These are phyloP conservation scores for Trifolium dubium DNA, from an alignment of 306 rosid genomes.

Conservation along the genomic window DNA sequence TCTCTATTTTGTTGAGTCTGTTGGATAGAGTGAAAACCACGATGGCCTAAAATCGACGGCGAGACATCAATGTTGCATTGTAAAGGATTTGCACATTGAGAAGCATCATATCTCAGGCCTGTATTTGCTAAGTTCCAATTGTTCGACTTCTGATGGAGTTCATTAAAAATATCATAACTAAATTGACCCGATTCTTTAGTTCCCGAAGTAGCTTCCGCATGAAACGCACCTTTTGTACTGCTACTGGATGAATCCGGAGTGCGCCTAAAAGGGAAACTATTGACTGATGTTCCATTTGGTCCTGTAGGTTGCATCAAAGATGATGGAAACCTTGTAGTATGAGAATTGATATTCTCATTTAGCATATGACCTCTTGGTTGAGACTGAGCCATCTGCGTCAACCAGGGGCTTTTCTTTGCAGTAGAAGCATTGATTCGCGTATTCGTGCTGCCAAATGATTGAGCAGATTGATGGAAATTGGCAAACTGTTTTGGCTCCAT, in stretches of 20 bases:
- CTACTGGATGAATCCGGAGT: slow-evolving; percentile 55
- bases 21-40: slow-evolving; percentile 67
- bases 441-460: slow-evolving; percentile 61
- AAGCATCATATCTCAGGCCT: slow-evolving; percentile 60
- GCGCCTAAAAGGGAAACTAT: slow-evolving; percentile 71
- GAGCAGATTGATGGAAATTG: slow-evolving; percentile 76
- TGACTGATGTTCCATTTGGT: slow-evolving; percentile 58
- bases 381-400: slow-evolving; percentile 68
- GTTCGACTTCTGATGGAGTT: slow-evolving; percentile 68
- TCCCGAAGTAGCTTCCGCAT: slow-evolving; percentile 55
- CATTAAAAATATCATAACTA: slow-evolving; percentile 74
- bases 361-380: slow-evolving; percentile 74
- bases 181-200: slow-evolving; percentile 59
- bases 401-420: slow-evolving; percentile 58
- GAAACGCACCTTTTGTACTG: slow-evolving; percentile 57
- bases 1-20: slow-evolving; percentile 54
- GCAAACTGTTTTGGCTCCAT: slow-evolving; percentile 90
- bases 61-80: slow-evolving; percentile 63
- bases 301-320: slow-evolving; percentile 60
- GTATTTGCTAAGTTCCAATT: slow-evolving; percentile 72
- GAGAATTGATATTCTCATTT: slow-evolving; percentile 57
- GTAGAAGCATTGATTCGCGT: slow-evolving; percentile 62
- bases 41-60: slow-evolving; percentile 66
- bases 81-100: slow-evolving; percentile 62
- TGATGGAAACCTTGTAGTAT: slow-evolving; percentile 58